phyloP scores from a whole-genome alignment of 2,329 filamentous ascomycete species.

The Talaromyces sp. region DNA sequence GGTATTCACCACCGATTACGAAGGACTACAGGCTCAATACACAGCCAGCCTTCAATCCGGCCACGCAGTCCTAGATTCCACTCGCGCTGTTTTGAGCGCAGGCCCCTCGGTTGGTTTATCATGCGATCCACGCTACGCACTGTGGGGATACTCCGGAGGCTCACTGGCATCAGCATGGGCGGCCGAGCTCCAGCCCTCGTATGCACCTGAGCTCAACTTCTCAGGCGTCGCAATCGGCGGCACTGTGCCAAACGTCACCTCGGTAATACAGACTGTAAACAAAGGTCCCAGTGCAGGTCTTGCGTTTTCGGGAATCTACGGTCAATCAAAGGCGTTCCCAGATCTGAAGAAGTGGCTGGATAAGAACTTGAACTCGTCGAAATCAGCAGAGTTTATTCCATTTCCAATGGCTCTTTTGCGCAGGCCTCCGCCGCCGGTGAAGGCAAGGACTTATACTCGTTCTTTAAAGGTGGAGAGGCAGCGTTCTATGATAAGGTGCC shows the following conservation, averaged over 20 bases:
- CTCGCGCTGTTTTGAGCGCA: conserved; percentile 37
- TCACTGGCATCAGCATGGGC: conserved; percentile 47
- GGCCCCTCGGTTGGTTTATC: conserved; percentile 23
- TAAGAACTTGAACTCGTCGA: conserved; percentile 15
- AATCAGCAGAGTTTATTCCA: conserved; percentile 12
- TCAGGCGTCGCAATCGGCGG: conserved; percentile 49
- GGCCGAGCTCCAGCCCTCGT: conserved; percentile 43
- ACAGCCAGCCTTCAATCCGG: conserved; percentile 38
- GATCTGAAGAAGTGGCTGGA: conserved; percentile 13
- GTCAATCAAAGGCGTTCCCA: conserved; percentile 24
- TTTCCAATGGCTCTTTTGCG: too few species aligned
- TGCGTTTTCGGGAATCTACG: conserved; percentile 17
- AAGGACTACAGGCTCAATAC: conserved; percentile 42
- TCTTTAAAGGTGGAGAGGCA: conserved; percentile 21
- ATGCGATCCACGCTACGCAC: conserved; percentile 30
- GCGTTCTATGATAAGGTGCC: too few species aligned
- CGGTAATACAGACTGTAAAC: neutral
- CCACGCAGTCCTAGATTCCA: conserved; percentile 40
- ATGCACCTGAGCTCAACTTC: conserved; percentile 48
- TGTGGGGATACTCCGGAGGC: conserved; percentile 57
- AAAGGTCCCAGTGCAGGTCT: neutral
- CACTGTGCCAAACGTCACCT: conserved; percentile 36
- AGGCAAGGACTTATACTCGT: conserved; percentile 15
- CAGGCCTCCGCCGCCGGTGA: neutral
- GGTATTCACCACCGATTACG: conserved; percentile 45